Base-by-base conservation (phyloP, 1,139 yeast species). In the Diutina sp. region DNA sequence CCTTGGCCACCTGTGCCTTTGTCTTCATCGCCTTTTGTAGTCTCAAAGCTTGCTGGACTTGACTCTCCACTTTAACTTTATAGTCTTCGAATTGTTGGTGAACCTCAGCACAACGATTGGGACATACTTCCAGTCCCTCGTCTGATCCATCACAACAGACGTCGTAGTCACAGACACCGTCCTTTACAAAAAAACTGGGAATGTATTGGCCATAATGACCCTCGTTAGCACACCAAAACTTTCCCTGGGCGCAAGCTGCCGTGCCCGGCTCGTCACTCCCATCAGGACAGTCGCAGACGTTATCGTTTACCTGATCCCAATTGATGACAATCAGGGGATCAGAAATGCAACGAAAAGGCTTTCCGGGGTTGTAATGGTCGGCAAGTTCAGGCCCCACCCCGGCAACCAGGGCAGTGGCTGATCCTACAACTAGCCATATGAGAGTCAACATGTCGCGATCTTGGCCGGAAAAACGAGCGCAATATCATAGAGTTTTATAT, bases 211-310 rank as follows among this genome's bases (percentile, higher is more conserved):
- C 80, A 16, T 73, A 65, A 63, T 84, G 88, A 1, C 96, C 97
- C 55, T 76, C 73, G 64, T 95, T 95, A 29, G 72, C 79, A 70
- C 99, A 93, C 68, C 83, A 90, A 64, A 90, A 93, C 55, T 61
- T 60, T 14, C 77, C 76, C 56, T 60, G 65, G 0, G 70, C 72
- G 67, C 98, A 93, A 0, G 97, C 97, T 56, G 87, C 76, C 0
- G 98, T 93, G 0, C 97, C 97, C 0, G 98, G 97, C 67, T 93
- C 99, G 69, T 93, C 99, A 3, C 95, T 85, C 0, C 99, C 99
- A 69, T 93, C 99, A 0, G 98, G 97, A 72, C 99, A 93, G 67
- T 93, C 99, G 69, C 98, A 91, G 64, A 79, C 85, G 64, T 90
- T 86, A 67, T 93, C 98, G 66, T 93, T 91, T 62, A 93, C 79